phyloP scores from a whole-genome alignment of 768 basidiomycete species.

The Multifurca ochricompacta region DNA sequence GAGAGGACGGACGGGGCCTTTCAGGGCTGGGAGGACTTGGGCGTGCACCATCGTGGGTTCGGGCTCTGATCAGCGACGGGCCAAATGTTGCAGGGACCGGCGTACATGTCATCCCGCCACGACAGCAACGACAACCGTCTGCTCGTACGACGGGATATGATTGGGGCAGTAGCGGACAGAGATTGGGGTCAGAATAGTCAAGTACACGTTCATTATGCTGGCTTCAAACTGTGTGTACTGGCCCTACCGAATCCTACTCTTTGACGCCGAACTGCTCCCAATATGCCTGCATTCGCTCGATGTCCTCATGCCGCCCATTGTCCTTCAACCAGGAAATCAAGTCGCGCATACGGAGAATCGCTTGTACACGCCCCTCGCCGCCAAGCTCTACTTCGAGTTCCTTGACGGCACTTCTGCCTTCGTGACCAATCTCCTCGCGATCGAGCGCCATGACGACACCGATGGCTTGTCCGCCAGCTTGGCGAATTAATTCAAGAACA shows the following conservation, averaged over 20 bases:
- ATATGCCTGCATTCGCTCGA: slow-evolving; percentile 71
- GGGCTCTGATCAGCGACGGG: slow-evolving; percentile 24
- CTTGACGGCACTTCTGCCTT: slow-evolving; percentile 66
- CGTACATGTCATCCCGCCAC: slow-evolving; percentile 53
- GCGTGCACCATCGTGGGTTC: slow-evolving; percentile 16
- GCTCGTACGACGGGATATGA: slow-evolving; percentile 29
- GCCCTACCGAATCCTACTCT: slow-evolving; percentile 20
- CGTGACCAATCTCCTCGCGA: slow-evolving; percentile 75
- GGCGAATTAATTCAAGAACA: slow-evolving; percentile 65
- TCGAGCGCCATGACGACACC: slow-evolving; percentile 87
- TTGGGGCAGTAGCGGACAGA: slow-evolving; percentile 47
- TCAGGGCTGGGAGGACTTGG: slow-evolving; percentile 44
- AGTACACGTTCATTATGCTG: background rate
- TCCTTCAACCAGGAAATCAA: slow-evolving; percentile 75
- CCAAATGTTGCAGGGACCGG: slow-evolving; percentile 34
- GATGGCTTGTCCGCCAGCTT: slow-evolving; percentile 71
- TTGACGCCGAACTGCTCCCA: slow-evolving; percentile 65
- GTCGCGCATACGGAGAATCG: slow-evolving; percentile 81
- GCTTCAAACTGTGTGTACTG: background rate
- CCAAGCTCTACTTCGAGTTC: slow-evolving; percentile 71
- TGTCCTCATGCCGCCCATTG: slow-evolving; percentile 54
- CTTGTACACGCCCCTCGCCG: slow-evolving; percentile 62
- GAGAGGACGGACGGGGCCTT: slow-evolving; percentile 51
- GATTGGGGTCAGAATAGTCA: slow-evolving; percentile 34
- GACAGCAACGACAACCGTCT: slow-evolving; percentile 26